phyloP scores from a whole-genome alignment of 2,329 filamentous ascomycete genomes.

The Cordyceps farinosa region DNA sequence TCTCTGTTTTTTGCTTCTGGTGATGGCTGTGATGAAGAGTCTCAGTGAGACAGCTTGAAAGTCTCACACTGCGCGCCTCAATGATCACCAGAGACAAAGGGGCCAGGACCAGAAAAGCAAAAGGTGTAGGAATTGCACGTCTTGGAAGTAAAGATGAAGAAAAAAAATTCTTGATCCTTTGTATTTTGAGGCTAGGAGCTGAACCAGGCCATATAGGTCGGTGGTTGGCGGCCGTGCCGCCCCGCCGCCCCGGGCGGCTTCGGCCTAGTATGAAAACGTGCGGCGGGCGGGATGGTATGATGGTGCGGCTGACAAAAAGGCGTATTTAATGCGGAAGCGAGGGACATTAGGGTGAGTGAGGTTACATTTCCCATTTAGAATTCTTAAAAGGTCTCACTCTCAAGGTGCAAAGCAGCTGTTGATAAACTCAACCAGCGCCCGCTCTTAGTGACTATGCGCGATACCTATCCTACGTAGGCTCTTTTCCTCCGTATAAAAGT shows the following conservation, averaged over 20 bases:
- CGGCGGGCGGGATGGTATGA: neutral
- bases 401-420: too few relatives aligned
- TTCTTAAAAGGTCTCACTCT: too few relatives aligned
- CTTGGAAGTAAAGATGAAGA: neutral
- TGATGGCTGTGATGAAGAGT: neutral
- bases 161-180: neutral
- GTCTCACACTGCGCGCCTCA: neutral
- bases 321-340: too few relatives aligned
- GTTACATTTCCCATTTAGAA: neutral
- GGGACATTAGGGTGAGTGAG: neutral
- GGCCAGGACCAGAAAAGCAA: neutral
- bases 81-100: neutral
- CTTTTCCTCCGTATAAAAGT: too few relatives aligned
- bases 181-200: neutral
- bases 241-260: neutral
- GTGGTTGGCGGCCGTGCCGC: neutral
- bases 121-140: neutral
- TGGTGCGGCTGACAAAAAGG: neutral
- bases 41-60: neutral
- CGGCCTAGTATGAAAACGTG: neutral
- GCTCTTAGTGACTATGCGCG: too few relatives aligned
- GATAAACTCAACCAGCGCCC: too few relatives aligned
- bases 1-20: neutral
- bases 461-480: too few relatives aligned
- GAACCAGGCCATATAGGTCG: conserved; percentile 7